Percentiles rank a stretch among this genome's conserved stretches.
Conservation (phyloP, 371 early-diverging fungal genomes). For the Lichtheimia ornata region DNA sequence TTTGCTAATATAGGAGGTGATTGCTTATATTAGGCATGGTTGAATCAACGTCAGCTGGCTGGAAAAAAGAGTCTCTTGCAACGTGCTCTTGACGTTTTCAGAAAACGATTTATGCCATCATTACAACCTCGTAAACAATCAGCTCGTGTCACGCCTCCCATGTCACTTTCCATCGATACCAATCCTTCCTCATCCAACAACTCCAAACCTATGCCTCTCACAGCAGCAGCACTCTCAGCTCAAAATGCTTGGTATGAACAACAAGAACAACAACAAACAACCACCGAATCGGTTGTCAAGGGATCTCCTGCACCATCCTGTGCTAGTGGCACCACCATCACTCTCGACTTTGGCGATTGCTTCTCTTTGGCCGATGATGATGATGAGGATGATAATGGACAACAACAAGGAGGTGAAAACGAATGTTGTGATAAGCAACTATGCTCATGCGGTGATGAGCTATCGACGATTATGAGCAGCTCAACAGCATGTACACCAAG, state of each 20-base stretch:
- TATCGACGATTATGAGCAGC: slow-evolving; percentile 16
- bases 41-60: slow-evolving; percentile 46
- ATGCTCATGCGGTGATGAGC: slow-evolving; percentile 25
- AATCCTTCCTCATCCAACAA: neutral
- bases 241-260: slow-evolving; percentile 40
- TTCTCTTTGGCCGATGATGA: slow-evolving; percentile 48
- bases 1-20: slow-evolving; percentile 1
- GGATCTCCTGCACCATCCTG: slow-evolving; percentile 26
- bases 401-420: slow-evolving; percentile 5
- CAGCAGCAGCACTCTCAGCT: slow-evolving; percentile 37
- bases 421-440: neutral
- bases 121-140: slow-evolving; percentile 44
- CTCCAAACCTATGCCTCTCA: slow-evolving; percentile 26
- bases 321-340: slow-evolving; percentile 34
- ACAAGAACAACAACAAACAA: slow-evolving; percentile 7
- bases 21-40: slow-evolving; percentile 38
- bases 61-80: slow-evolving; percentile 50
- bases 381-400: slow-evolving; percentile 12
- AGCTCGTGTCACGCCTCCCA: slow-evolving; percentile 22
- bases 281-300: slow-evolving; percentile 4
- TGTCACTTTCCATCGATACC: slow-evolving; percentile 1
- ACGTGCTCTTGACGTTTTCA: slow-evolving; percentile 49
- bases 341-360: slow-evolving; percentile 43
- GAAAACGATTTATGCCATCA: slow-evolving; percentile 45
- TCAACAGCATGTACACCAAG: slow-evolving; percentile 37